Percentiles rank a stretch among this genome's conserved stretches.
These are phyloP conservation scores for Pluteus cervinus DNA, from an alignment of 768 basidiomycete species.

Conservation along the genomic window DNA sequence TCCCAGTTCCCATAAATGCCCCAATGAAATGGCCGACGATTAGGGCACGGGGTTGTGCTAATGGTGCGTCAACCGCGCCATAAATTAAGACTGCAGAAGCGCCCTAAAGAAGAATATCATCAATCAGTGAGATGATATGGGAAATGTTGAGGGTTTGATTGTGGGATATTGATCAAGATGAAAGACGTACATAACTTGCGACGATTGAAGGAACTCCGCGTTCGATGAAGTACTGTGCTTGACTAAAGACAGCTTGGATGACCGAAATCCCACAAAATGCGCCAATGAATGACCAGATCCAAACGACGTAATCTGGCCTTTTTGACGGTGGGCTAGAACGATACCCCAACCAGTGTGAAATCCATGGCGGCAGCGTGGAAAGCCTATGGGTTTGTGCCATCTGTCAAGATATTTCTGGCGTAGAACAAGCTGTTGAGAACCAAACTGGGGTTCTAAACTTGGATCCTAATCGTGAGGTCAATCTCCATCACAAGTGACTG, in stretches of 20 bases:
- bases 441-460: no score
- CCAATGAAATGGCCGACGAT: conserved; percentile 48
- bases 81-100: conserved; percentile 52
- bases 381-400: no score
- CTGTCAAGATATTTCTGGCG: no score
- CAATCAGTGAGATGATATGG: neutral
- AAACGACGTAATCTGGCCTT: conserved; percentile 28
- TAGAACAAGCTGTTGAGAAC: no score
- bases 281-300: conserved; percentile 49
- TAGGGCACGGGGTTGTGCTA: conserved; percentile 47
- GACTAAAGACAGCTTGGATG: conserved; percentile 44
- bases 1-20: conserved; percentile 39
- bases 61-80: conserved; percentile 43
- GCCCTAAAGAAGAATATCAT: conserved; percentile 27
- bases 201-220: conserved; percentile 40
- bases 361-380: conserved; percentile 29
- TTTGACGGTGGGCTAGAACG: conserved; percentile 26
- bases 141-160: neutral
- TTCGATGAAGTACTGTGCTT: conserved; percentile 40
- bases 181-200: conserved; percentile 37
- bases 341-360: conserved; percentile 41
- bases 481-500: no score
- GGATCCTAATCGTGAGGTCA: no score
- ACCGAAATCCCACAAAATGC: conserved; percentile 44
- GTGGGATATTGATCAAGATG: no score